Base-by-base conservation (phyloP, 306 rosid species). In the Gastrolobium bilobum region DNA sequence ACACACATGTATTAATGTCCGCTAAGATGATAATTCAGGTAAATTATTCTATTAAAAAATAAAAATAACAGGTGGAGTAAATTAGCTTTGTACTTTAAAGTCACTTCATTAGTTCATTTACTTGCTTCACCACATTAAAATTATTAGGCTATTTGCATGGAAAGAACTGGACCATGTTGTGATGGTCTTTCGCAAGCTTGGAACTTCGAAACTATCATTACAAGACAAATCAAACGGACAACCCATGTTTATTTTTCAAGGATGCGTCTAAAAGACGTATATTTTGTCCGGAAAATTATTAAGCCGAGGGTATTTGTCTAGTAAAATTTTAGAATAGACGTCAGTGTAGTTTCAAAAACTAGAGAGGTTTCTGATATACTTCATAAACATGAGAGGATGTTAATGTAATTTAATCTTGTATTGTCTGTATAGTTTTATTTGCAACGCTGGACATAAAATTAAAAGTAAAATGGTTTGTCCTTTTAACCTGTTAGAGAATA, bases 101-200 rank as follows among this genome's bases (percentile, higher is more conserved):
- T 35, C 7, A 51, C 35, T 77, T 20, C 38, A 48, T 54, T 77
- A 51, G 20, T 77, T 20, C 38, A 48, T 54, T 77, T 15, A 29
- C 10, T 20, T 77, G 75, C 43, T 64, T 65, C 37, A 15, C 29
- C 71, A 42, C 58, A 50, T 20, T 39, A 35, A 71, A 53, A 53
- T 43, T 11, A 15, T 29, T 29, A 26, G 47, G 71, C 53, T 10
- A 79, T 51, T 50, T 70, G 37, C 29, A 61, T 39, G 50, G 13
- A 51, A 71, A 30, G 34, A 54, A 38, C 51, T 64, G 35, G 66
- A 75, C 70, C 34, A 6, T 56, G 40, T 42, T 20, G 26, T 8
- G 33, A 4, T 8, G 4, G 13, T 6, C 61, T 7, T 7, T 51
- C 29, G 20, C 20, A 51, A 51, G 6, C 50, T 0, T 1, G 26